phyloP scores from a whole-genome alignment of 164 flowering plant genomes.

The Vitis vinifera region DNA sequence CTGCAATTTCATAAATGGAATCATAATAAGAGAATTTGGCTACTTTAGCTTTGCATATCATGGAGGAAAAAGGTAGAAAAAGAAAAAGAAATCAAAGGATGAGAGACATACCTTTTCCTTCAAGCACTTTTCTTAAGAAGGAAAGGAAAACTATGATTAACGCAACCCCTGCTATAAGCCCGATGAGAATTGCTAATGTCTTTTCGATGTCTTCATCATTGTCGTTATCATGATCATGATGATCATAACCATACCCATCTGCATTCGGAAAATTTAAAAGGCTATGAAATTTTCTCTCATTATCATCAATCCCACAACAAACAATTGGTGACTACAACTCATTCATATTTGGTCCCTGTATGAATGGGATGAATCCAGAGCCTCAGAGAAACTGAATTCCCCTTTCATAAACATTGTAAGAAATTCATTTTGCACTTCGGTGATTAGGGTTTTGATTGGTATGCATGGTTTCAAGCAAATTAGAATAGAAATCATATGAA shows the following conservation, averaged over 20 bases:
- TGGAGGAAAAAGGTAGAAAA: neutral
- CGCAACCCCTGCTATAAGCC: conserved; percentile 50
- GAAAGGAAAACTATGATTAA: conserved; percentile 44
- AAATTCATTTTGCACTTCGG: too few species aligned
- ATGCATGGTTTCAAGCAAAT: too few species aligned
- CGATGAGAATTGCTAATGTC: conserved; percentile 56
- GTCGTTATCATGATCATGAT: conserved; percentile 6
- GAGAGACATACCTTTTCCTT: conserved; percentile 31
- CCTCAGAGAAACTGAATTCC: too few species aligned
- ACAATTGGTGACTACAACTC: too few species aligned
- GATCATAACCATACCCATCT: neutral
- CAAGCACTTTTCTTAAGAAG: conserved; percentile 28
- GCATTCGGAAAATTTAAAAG: neutral
- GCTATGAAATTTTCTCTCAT: too few species aligned
- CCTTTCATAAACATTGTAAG: too few species aligned
- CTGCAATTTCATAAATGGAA: conserved; percentile 12
- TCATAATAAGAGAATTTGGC: neutral
- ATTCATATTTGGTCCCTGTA: too few species aligned
- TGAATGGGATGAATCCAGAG: too few species aligned
- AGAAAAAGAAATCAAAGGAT: neutral
- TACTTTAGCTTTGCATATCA: neutral
- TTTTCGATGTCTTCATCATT: conserved; percentile 44
- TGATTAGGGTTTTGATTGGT: too few species aligned
- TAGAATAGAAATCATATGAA: neutral
- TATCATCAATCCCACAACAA: too few species aligned